Base-by-base conservation (phyloP, 208 protist species). In the Leishmania martiniquensis region DNA sequence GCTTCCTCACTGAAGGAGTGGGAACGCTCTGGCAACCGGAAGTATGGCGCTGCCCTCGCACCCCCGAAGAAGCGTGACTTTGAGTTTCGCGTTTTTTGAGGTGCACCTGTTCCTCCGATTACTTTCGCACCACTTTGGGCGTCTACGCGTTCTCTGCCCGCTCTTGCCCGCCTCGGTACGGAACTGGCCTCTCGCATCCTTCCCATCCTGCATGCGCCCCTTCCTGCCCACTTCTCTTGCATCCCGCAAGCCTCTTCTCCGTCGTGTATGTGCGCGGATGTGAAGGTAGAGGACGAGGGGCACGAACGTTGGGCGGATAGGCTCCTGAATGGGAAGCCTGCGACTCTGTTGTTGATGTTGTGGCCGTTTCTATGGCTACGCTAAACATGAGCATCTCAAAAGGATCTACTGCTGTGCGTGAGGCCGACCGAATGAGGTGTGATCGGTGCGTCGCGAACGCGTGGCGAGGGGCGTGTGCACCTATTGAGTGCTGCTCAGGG, bases 31-130 rank as follows among this genome's bases (percentile, higher is more conserved):
- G 75, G 84, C n/a, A 74, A 91, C 73, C 87, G 93, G 34, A 95
- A 95, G 82, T 97, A 97, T 71, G 91, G 90, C 2, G 83, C 88
- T 4, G 57, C 67, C 20, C 71, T 92, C 76, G 93, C 93, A 4
- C 93, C 93, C 60, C 93, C 93, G 44, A 91, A 88, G 72, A 77
- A 83, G 44, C 85, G 84, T 2, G 93, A 97, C 76, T 96, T 93
- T 78, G 93, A 97, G 80, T 97, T 93, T 71, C 93, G 93, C 66
- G 93, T 97, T 15, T 95, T 96, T 70, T 97, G 89, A 89, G 1
- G 72, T n/a, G 25, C 59, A 9, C 22, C 20, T 67, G 37, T 7
- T 54, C 45, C 22, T 29, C 4, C 20, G 54, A 22, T 42, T 25
- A 0, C 15, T 42, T 44, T 37, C 37, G 39, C 9, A 2, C 34